Base-by-base conservation (phyloP, 192 early-diverging fungal species). In the Phlyctochytrium planicorne region DNA sequence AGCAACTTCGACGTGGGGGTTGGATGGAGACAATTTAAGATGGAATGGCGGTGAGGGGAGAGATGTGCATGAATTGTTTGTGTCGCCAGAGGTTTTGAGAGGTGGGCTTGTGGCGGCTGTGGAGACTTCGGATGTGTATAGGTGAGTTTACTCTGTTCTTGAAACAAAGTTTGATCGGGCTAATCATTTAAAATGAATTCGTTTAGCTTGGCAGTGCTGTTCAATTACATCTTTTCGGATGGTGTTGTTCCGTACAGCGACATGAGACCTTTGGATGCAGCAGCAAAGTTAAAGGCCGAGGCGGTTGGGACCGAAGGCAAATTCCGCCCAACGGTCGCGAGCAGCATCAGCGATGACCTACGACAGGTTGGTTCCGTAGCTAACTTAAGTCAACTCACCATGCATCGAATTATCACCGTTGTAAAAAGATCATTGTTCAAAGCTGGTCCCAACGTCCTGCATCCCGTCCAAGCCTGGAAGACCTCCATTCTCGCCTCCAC, bases 51-150 rank as follows among this genome's bases (percentile, higher is more conserved):
- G 32, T 16, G 68, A 62, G 20, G 6, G n/a, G 29, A 50, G 52
- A 52, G 68, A 34, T 53, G 23, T 50, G 24, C 20, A 63, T 55
- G 40, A 34, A 50, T 30, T 30, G 30, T 47, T 63, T 23, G 62
- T 70, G 23, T 4, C 68, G 20, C 68, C 68, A 3, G 68, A 70
- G 17, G 34, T 63, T 29, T 31, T 70, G 3, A 30, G 16, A 16
- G 34, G 16, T 0, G 62, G 31, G 16, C 57, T 56, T 1, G 23
- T 17, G 6, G 30, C 14, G 4, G 24, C 32, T 20, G 62, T 53
- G 0, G 23, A 29, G 31, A 63, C 25, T 1, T n/a, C 60, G n/a
- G 68, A 70, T 63, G 53, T 70, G 27, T 70, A 70, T 29, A 70
- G 68, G 66, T 68, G n/a, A 3, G 30, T 27, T 16, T 16, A 25